phyloP scores from a whole-genome alignment of 805 yeast genomes.

The Citeromyces matritensis region DNA sequence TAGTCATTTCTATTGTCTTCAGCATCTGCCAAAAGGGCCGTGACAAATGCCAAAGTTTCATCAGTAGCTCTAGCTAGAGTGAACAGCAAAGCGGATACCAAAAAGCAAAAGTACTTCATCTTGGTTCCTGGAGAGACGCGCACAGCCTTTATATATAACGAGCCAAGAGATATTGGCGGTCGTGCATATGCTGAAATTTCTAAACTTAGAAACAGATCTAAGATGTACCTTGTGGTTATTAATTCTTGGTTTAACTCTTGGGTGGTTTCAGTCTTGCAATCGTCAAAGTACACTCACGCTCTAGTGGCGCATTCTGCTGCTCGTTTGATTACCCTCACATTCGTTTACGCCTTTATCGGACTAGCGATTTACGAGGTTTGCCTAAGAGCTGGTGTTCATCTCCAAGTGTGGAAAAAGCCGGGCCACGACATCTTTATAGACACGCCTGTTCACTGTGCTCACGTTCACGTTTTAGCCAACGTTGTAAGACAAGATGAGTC shows the following conservation, averaged over 20 bases:
- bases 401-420: constrained; percentile 12
- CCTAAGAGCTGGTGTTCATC: constrained; percentile 9
- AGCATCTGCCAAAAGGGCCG: constrained; percentile 21
- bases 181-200: no score
- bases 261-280: constrained; percentile 9
- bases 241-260: no score
- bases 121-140: not conserved
- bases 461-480: constrained; percentile 41
- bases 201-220: no score
- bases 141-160: no score
- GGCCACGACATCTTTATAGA: constrained; percentile 47
- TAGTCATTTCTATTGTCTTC: constrained; percentile 16
- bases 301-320: constrained; percentile 10
- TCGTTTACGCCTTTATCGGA: constrained; percentile 9
- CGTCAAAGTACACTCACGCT: constrained; percentile 13
- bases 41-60: constrained; percentile 12
- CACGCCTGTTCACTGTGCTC: constrained; percentile 69
- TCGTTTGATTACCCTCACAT: constrained; percentile 9
- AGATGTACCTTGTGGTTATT: no score
- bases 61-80: not conserved
- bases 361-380: constrained; percentile 10
- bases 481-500: constrained; percentile 12
- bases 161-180: no score
- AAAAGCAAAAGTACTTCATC: not conserved
- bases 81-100: not conserved